Evolutionary conservation across 2,329 filamentous ascomycete species (phyloP), one percentile per base, ranked within the genome.

Genomic region (Xylariaceae sp.): DNA sequence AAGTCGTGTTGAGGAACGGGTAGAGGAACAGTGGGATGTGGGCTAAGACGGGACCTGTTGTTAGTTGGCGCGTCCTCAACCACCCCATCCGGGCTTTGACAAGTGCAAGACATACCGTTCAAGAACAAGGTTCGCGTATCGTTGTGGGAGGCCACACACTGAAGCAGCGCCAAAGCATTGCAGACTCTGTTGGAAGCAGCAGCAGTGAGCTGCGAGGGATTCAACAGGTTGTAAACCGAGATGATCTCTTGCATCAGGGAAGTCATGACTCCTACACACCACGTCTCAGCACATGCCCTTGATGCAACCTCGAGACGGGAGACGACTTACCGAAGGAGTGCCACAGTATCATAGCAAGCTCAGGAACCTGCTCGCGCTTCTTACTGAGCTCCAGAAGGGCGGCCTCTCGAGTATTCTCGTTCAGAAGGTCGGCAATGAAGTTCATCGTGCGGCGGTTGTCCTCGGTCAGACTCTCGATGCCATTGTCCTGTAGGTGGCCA

Each of bases 11-110:
- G 47, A 98, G 79, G 59, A 98, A 98, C 0, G 92, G 92, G 56
- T 98, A 98, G 41, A 98, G 81, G 64, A 96, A 98, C 35, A 98
- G 78, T 6, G 92, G 92, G 43, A 98, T 97, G 58, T 98, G 92
- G 27, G 92, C 92, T 96, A 56, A 17, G 28, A 29, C 11, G 6
- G 1, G n/a, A 23, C 15, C 26, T n/a, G n/a, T n/a, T n/a, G n/a
- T n/a, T n/a, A n/a, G n/a, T n/a, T n/a, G n/a, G n/a, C n/a, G n/a
- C n/a, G n/a, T n/a, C n/a, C n/a, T n/a, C n/a, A n/a, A n/a, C n/a
- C n/a, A n/a, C n/a, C n/a, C n/a, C n/a, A n/a, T n/a, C n/a, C n/a
- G n/a, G n/a, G n/a, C n/a, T n/a, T n/a, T n/a, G n/a, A n/a, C n/a
- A n/a, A n/a, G n/a, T n/a, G n/a, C n/a, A n/a, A 27, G n/a, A 17